Evolutionary conservation across 78 protist species (phyloP).

Genomic region (Tieghemostelium lacteum): DNA sequence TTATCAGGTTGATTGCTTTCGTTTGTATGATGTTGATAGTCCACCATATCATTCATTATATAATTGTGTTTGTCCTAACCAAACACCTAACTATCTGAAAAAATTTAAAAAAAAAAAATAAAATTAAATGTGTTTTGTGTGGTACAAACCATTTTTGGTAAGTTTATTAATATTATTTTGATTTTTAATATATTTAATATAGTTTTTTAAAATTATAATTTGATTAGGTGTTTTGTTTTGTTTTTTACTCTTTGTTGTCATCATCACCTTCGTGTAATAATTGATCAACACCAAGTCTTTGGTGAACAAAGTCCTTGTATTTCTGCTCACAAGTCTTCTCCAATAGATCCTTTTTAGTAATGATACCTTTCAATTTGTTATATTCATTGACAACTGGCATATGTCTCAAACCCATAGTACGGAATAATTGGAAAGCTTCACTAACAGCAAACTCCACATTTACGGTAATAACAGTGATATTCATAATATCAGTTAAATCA

Average conservation of each 20-base stretch:
- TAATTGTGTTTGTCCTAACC: too few relatives aligned
- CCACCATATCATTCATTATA: too few relatives aligned
- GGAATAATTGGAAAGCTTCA: conserved; percentile 70
- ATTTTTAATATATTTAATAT: too few relatives aligned
- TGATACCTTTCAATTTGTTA: conserved; percentile 67
- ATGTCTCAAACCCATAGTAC: conserved; percentile 82
- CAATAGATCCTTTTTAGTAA: conserved; percentile 59
- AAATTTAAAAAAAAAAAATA: too few relatives aligned
- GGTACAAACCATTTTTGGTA: too few relatives aligned
- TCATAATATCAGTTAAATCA: conserved; percentile 58
- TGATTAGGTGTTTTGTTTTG: not conserved
- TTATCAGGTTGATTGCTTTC: too few relatives aligned
- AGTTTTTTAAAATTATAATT: too few relatives aligned
- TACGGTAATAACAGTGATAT: conserved; percentile 46
- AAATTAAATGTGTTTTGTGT: too few relatives aligned
- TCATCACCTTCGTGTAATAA: conserved; percentile 42
- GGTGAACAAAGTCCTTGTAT: conserved; percentile 39
- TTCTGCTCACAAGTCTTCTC: conserved; percentile 79
- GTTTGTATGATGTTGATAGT: too few relatives aligned
- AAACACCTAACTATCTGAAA: too few relatives aligned
- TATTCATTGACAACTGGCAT: conserved; percentile 74
- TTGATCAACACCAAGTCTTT: conserved; percentile 42
- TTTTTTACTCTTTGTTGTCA: not conserved
- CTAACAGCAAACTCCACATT: conserved; percentile 68
- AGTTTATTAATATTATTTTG: too few relatives aligned